Evolutionary conservation across 116 monocot species (phyloP).

Genomic region (Zostera marina): DNA sequence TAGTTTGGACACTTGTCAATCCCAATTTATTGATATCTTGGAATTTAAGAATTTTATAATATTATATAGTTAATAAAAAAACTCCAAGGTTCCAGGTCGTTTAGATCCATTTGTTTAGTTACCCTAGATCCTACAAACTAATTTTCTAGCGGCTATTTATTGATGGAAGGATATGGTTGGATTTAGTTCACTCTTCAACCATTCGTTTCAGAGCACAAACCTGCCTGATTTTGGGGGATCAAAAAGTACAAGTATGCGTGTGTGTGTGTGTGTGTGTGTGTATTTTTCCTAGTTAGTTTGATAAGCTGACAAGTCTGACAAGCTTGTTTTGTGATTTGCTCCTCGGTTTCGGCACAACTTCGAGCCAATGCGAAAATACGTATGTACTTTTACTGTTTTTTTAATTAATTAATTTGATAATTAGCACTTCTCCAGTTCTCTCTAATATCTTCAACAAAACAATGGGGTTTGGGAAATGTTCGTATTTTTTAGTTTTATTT

Average conservation of each 20-base stretch:
- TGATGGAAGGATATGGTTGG: not conserved
- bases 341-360: conserved; percentile 36
- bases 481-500: conserved; percentile 51
- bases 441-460: conserved; percentile 36
- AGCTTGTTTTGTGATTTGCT: conserved; percentile 43
- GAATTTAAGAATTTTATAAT: not conserved
- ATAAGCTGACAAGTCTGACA: conserved; percentile 50
- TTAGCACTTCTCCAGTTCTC: conserved; percentile 35
- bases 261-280: conserved; percentile 23
- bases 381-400: conserved; percentile 41
- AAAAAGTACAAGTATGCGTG: conserved; percentile 41
- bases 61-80: not conserved
- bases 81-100: not conserved
- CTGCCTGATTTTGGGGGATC: conserved; percentile 10
- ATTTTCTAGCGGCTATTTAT: not conserved
- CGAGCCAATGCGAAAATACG: conserved; percentile 36
- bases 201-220: not conserved
- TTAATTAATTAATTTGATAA: conserved; percentile 23
- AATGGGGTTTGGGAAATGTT: conserved; percentile 40
- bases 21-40: not conserved
- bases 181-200: not conserved
- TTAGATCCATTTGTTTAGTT: not conserved
- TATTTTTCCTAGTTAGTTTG: conserved; percentile 34
- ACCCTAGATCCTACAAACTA: not conserved
- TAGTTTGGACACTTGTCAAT: not conserved